Evolutionary conservation across 805 yeast species (phyloP).

Genomic region (Starmera caribaea): DNA sequence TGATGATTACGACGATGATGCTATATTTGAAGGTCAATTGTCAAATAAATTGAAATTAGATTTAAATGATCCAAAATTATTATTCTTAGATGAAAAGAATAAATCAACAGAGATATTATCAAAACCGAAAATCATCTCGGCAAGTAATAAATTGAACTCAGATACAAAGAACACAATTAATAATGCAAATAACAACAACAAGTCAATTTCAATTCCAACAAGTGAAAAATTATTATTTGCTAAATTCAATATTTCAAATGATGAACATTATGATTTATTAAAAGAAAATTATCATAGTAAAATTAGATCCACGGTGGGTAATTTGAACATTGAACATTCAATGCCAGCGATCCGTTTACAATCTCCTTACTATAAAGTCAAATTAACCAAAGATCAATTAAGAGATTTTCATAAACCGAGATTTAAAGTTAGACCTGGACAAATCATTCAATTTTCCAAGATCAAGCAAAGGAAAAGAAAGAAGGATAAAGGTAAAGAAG

Average conservation of each 20-base stretch:
- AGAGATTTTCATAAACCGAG: constrained; percentile 75
- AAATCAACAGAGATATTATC: constrained; percentile 8
- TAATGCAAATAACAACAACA: too few relatives aligned
- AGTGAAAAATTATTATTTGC: constrained; percentile 43
- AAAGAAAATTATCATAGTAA: constrained; percentile 84
- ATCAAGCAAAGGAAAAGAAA: constrained; percentile 74
- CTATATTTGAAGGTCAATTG: constrained; percentile 63
- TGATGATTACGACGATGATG: constrained; percentile 54
- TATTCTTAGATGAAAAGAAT: constrained; percentile 44
- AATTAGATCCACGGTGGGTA: constrained; percentile 87
- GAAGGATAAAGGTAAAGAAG: constrained; percentile 78
- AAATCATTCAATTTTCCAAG: constrained; percentile 66
- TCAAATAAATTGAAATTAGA: constrained; percentile 44
- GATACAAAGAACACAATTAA: too few relatives aligned
- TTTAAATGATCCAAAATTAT: constrained; percentile 77
- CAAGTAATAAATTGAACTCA: background rate
- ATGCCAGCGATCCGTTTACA: constrained; percentile 81
- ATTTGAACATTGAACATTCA: constrained; percentile 84
- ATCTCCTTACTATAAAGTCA: constrained; percentile 84
- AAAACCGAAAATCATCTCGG: constrained; percentile 8
- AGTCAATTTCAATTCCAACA: constrained; percentile 29
- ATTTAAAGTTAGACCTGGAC: constrained; percentile 70
- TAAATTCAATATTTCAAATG: constrained; percentile 83
- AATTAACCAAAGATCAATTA: constrained; percentile 52
- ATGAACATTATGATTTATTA: constrained; percentile 71